phyloP scores from a whole-genome alignment of 2,329 filamentous ascomycete genomes.

The Teratosphaeria pseudoeucalypti region DNA sequence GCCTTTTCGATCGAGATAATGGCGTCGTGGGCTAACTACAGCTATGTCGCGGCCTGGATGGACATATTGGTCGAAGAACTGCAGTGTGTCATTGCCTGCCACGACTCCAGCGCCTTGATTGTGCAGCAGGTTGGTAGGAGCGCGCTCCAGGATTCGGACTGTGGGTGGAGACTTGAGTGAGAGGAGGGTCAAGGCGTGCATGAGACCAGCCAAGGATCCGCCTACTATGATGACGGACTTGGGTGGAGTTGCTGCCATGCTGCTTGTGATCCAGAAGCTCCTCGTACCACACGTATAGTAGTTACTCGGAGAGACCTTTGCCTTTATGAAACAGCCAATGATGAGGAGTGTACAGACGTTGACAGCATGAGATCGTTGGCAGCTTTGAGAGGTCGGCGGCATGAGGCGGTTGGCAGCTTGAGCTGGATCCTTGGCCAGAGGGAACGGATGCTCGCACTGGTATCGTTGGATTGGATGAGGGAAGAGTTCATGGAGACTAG shows the following conservation, averaged over 20 bases:
- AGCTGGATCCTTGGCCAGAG: too few relatives aligned
- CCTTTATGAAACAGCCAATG: too few relatives aligned
- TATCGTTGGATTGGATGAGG: too few relatives aligned
- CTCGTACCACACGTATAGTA: too few relatives aligned
- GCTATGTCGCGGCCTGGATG: slow-evolving; percentile 26
- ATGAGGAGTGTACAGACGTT: too few relatives aligned
- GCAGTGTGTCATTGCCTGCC: slow-evolving; percentile 34
- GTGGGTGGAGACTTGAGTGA: slow-evolving; percentile 14
- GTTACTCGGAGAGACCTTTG: too few relatives aligned
- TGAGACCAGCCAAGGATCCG: slow-evolving; percentile 21
- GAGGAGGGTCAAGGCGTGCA: slow-evolving; percentile 17
- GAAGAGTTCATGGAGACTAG: too few relatives aligned
- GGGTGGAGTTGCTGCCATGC: slow-evolving; percentile 4
- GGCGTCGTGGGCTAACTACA: slow-evolving; percentile 16
- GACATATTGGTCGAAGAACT: slow-evolving; percentile 34
- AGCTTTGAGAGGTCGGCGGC: too few relatives aligned
- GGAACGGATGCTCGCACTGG: too few relatives aligned
- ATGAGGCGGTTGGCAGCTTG: too few relatives aligned
- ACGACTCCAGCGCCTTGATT: slow-evolving; percentile 42
- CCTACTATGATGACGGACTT: slow-evolving; percentile 21
- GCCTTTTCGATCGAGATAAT: slow-evolving; percentile 22
- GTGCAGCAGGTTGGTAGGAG: slow-evolving; percentile 32
- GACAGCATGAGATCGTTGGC: too few relatives aligned
- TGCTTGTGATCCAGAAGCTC: too few relatives aligned
- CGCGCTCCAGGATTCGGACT: slow-evolving; percentile 32